Conservation (phyloP, 208 protist genomes). For the Phytomonas sp. region DNA sequence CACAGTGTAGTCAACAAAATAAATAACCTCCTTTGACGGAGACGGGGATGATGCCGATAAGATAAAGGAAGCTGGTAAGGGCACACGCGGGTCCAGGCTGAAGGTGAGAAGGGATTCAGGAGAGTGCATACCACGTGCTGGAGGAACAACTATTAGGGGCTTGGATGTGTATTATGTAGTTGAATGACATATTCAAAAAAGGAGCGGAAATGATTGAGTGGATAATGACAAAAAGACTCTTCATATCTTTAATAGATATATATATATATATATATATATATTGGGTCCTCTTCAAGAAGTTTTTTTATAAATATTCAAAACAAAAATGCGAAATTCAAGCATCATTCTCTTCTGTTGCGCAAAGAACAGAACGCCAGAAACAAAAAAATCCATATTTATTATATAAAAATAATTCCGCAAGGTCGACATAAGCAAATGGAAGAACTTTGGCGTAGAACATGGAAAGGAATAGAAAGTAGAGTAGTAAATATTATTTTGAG, state of each 20-base stretch:
- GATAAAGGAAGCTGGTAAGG: neutral
- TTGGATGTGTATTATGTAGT: neutral
- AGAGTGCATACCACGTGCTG: neutral
- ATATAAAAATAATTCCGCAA: neutral
- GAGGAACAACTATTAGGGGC: neutral
- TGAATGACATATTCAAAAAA: neutral
- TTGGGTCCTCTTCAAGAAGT: too few species aligned
- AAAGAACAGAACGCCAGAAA: constrained; percentile 3
- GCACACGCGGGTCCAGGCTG: neutral
- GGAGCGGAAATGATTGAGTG: neutral
- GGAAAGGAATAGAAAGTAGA: neutral
- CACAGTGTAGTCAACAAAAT: constrained; percentile 67
- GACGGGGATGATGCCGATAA: neutral
- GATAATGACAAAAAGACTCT: neutral
- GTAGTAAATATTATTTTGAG: neutral
- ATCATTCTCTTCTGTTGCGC: neutral
- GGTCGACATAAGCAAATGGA: constrained; percentile 3
- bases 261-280: neutral
- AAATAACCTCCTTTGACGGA: constrained; percentile 29
- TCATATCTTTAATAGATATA: neutral
- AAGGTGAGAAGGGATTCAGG: neutral
- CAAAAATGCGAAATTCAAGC: neutral
- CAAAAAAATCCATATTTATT: constrained; percentile 3
- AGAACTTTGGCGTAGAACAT: constrained; percentile 2
- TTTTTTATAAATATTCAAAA: neutral